phyloP scores from a whole-genome alignment of 441 rosid genomes.

The Adansonia grandidieri region DNA sequence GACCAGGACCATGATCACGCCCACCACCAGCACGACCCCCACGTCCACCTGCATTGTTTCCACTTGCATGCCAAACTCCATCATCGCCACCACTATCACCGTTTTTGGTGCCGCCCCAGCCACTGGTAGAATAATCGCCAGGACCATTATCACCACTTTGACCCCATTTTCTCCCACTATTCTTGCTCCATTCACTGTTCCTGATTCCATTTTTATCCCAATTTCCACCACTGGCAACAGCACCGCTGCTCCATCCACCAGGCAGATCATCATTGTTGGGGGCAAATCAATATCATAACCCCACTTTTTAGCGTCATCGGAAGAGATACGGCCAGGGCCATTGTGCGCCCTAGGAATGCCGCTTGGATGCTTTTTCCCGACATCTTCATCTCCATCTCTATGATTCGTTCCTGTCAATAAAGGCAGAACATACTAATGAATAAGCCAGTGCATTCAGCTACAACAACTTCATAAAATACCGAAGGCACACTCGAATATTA shows the following conservation, averaged over 20 bases:
- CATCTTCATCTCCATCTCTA: constrained; percentile 47
- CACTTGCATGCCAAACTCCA: constrained; percentile 10
- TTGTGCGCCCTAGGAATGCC: constrained; percentile 73
- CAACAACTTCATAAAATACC: constrained; percentile 4
- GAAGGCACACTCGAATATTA: neutral
- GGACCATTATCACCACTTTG: neutral
- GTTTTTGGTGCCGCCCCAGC: constrained; percentile 4
- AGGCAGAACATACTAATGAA: constrained; percentile 7
- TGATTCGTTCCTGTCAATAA: constrained; percentile 51
- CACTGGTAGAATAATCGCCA: neutral
- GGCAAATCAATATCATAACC: constrained; percentile 11
- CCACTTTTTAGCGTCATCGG: constrained; percentile 48
- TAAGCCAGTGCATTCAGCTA: neutral
- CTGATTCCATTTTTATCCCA: neutral
- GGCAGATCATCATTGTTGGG: constrained; percentile 34
- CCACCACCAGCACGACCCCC: neutral
- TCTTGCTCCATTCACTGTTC: constrained; percentile 2
- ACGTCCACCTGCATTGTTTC: neutral
- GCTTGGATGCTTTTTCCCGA: constrained; percentile 70
- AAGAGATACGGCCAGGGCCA: constrained; percentile 64
- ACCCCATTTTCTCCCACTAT: neutral
- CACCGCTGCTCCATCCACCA: constrained; percentile 50
- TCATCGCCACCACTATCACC: neutral
- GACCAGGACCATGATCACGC: neutral
- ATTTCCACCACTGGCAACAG: constrained; percentile 2